phyloP scores from a whole-genome alignment of 2,329 filamentous ascomycete species.

The Fusarium sp. region DNA sequence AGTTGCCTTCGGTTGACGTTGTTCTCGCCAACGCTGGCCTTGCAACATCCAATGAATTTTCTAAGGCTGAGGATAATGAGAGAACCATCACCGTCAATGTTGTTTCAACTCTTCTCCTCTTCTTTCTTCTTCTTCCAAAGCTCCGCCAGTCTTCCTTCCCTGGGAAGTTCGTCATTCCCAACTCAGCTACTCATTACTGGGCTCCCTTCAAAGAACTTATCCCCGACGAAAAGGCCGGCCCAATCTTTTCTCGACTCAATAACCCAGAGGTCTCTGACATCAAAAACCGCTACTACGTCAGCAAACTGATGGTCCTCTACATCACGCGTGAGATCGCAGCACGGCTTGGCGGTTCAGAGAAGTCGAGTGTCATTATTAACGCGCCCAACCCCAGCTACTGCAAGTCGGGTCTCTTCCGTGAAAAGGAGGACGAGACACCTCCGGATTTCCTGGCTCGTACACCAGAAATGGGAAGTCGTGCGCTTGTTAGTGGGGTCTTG shows the following conservation, averaged over 20 bases:
- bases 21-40: constrained; percentile 61
- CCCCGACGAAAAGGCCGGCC: not conserved
- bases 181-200: constrained; percentile 47
- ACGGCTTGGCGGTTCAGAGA: constrained; percentile 3
- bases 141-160: constrained; percentile 41
- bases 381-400: constrained; percentile 59
- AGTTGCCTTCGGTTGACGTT: constrained; percentile 59
- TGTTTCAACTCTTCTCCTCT: constrained; percentile 42
- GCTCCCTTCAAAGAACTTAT: constrained; percentile 45
- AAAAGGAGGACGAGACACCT: not conserved
- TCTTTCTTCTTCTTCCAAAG: constrained; percentile 42
- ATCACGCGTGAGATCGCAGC: constrained; percentile 50
- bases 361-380: constrained; percentile 52
- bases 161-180: constrained; percentile 41
- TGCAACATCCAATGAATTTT: constrained; percentile 52
- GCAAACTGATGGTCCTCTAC: constrained; percentile 52
- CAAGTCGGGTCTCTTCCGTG: constrained; percentile 51
- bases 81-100: constrained; percentile 57
- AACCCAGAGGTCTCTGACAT: constrained; percentile 47
- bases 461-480: constrained; percentile 60
- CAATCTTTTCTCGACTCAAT: constrained; percentile 51
- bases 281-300: constrained; percentile 50
- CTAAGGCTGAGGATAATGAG: constrained; percentile 61
- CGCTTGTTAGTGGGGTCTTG: constrained; percentile 49
- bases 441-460: constrained; percentile 56